These are phyloP conservation scores for Talaromyces sp. DNA, from an alignment of 2,329 filamentous ascomycete species.

Conservation along the genomic window DNA sequence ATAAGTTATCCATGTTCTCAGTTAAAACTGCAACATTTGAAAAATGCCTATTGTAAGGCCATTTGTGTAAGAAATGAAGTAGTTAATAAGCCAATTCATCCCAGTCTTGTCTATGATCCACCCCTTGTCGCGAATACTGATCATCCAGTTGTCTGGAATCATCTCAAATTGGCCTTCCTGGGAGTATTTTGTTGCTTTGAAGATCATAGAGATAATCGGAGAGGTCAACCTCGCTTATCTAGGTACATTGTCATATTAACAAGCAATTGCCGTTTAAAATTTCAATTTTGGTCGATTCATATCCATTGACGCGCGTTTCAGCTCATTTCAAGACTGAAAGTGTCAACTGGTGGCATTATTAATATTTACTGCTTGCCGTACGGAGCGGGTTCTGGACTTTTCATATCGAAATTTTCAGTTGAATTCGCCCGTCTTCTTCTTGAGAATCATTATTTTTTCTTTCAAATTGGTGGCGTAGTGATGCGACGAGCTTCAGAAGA, in stretches of 20 bases:
- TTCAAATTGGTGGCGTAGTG: neutral
- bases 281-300: neutral
- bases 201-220: slow-evolving; percentile 8
- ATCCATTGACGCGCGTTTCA: neutral
- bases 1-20: neutral
- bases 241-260: neutral
- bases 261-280: neutral
- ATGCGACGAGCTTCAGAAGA: neutral
- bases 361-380: neutral
- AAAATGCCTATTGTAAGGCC: neutral
- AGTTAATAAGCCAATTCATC: slow-evolving; percentile 7
- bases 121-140: neutral
- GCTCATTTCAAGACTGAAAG: neutral
- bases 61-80: slow-evolving; percentile 5
- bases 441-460: neutral
- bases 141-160: neutral
- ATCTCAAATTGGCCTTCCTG: slow-evolving; percentile 8
- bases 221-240: neutral
- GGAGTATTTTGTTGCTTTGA: slow-evolving; percentile 16
- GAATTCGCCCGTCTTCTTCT: neutral
- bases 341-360: neutral
- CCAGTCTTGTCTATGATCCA: slow-evolving; percentile 2
- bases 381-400: neutral
- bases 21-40: neutral
- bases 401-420: neutral